phyloP scores from a whole-genome alignment of 2,329 filamentous ascomycete species.

The Trichoderma harzianum region DNA sequence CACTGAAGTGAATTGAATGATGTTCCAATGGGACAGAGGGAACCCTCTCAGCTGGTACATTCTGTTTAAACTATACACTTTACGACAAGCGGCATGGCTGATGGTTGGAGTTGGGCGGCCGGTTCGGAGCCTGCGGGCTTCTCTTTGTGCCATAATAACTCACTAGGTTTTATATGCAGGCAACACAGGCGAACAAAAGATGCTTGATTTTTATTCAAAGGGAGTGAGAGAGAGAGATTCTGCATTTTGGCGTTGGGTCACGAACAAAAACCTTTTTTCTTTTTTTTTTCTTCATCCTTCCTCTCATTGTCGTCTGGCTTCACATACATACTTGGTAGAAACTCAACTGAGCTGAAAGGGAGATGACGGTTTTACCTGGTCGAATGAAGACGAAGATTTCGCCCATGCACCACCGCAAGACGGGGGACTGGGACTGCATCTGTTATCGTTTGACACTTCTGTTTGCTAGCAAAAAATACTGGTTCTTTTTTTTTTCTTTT shows the following conservation, averaged over 20 bases:
- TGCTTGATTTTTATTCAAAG: neutral
- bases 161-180: neutral
- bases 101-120: neutral
- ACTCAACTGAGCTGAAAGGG: neutral
- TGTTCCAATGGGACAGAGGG: neutral
- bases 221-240: neutral
- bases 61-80: neutral
- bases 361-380: neutral
- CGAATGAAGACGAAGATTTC: neutral
- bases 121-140: neutral
- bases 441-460: neutral
- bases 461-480: neutral
- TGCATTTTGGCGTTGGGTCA: slow-evolving; percentile 16
- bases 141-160: neutral
- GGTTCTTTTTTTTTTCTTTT: neutral
- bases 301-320: neutral
- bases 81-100: neutral
- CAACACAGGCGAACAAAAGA: neutral
- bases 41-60: neutral
- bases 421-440: neutral
- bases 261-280: neutral
- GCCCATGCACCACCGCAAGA: neutral
- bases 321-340: neutral
- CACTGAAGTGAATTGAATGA: neutral
- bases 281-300: neutral